Base-by-base conservation (phyloP, 495 filamentous ascomycete species). In the Sphaerosporella brunnea region DNA sequence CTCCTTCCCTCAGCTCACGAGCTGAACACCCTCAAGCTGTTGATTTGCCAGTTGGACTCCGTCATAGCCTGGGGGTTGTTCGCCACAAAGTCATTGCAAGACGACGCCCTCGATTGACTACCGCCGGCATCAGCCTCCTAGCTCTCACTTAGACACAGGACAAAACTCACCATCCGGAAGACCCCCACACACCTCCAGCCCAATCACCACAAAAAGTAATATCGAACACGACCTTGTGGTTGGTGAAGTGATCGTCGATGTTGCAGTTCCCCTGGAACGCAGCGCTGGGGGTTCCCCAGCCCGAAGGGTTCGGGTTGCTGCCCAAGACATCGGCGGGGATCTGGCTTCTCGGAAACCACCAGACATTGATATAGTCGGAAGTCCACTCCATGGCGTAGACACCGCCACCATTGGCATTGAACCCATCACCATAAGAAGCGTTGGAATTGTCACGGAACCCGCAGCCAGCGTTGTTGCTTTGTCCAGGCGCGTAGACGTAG, bases 191-290 rank as follows among this genome's bases (percentile, higher is more conserved):
- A 38, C 71, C 66, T 26, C 83, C 87, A 15, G 85, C 85, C 82
- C 83, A 94, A 51, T 84, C 77, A 30, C 88, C 88, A 63, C 88
- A 95, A 65, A 94, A 85, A 0, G 78, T 80, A 0, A 76, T 81
- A 63, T 96, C 74, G 59, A 93, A 77, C 47, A 92, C 69, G 42
- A 93, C 79, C 10, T 73, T 70, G 63, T 90, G 78, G 36, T 78
- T 58, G 50, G 66, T 68, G 68, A 94, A 93, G 42, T 75, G 67
- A 2, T 60, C 56, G 45, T 71, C 62, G 47, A 93, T 75, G 51
- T 80, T 61, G 62, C 87, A 93, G 38, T 55, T 56, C 11, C 73
- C 75, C 30, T 71, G 54, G 59, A 81, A 93, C 49, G 55, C 63
- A 3, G 78, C 82, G 34, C 70, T 68, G 0, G 88, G 84, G 0